These are phyloP conservation scores for Mortierella sp. DNA, from an alignment of 371 early-diverging fungal genomes.

Conservation along the genomic window DNA sequence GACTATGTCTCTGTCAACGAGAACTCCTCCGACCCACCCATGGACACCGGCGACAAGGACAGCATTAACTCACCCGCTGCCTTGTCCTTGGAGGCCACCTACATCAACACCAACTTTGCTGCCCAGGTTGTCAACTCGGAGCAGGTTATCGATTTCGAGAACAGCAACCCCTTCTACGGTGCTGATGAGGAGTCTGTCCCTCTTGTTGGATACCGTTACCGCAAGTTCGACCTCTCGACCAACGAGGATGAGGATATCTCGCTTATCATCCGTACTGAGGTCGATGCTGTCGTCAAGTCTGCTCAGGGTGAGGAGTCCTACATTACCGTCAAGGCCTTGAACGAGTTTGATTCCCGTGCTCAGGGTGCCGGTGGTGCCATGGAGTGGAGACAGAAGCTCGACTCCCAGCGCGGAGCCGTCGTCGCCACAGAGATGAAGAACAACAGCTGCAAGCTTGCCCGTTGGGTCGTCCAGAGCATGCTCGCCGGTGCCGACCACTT, in stretches of 20 bases:
- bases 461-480: conserved; percentile 94
- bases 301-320: conserved; percentile 73
- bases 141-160: conserved; percentile 66
- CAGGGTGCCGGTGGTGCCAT: conserved; percentile 91
- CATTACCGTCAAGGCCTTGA: conserved; percentile 84
- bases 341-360: conserved; percentile 93
- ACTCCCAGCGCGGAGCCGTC: conserved; percentile 96
- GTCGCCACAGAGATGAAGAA: conserved; percentile 98
- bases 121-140: conserved; percentile 84
- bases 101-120: conserved; percentile 89
- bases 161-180: conserved; percentile 85
- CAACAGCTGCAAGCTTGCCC: conserved; percentile 95
- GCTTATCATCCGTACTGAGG: conserved; percentile 91
- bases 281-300: conserved; percentile 86
- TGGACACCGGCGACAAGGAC: conserved; percentile 90
- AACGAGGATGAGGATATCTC: conserved; percentile 65
- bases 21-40: conserved; percentile 93
- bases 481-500: conserved; percentile 92
- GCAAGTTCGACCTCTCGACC: conserved; percentile 76
- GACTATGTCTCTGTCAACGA: conserved; percentile 96
- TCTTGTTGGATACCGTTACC: conserved; percentile 91
- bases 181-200: conserved; percentile 69
- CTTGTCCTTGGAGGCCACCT: conserved; percentile 92
- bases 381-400: conserved; percentile 96
- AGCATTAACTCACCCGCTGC: conserved; percentile 89